A percentile compares a stretch with the other conserved stretches of the same genome.
Evolutionary conservation across 257 asterid genomes (phyloP).

Genomic region (Ocimum tenuiflorum): DNA sequence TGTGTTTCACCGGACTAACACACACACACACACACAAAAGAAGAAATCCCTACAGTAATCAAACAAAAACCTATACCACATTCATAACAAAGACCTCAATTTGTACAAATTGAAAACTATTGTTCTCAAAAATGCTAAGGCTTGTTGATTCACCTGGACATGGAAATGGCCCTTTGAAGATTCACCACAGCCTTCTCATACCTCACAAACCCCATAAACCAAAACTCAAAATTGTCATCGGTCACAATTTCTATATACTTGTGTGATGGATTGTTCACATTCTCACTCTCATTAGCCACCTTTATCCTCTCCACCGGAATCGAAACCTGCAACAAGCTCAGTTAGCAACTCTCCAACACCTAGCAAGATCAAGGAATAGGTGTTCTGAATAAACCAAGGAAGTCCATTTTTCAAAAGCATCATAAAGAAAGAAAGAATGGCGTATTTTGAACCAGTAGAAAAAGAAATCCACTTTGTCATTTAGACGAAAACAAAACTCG

Average conservation of each 20-base stretch:
- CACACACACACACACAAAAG: no score
- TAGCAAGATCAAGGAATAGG: no score
- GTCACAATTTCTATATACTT: slow-evolving; percentile 71
- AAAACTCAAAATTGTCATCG: slow-evolving; percentile 61
- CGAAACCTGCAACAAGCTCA: slow-evolving; percentile 26
- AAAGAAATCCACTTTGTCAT: no score
- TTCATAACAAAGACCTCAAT: not conserved
- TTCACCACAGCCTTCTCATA: slow-evolving; percentile 68
- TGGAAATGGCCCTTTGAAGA: slow-evolving; percentile 49
- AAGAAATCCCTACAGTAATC: no score
- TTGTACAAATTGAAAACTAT: not conserved
- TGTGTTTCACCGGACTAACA: no score
- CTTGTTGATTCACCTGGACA: not conserved
- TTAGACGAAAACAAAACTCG: no score
- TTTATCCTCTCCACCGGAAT: slow-evolving; percentile 63
- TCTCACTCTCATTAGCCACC: slow-evolving; percentile 47
- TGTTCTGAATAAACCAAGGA: no score
- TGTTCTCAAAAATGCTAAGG: not conserved
- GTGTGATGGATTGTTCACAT: slow-evolving; percentile 50
- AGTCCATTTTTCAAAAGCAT: no score
- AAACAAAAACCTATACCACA: not conserved
- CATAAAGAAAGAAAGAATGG: no score
- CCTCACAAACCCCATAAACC: slow-evolving; percentile 95
- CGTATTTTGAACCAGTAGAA: no score
- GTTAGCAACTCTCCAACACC: not conserved